Percentiles rank a stretch among this genome's conserved stretches.
phyloP scores from a whole-genome alignment of 805 yeast species.

The Nadsonia fulvescens region DNA sequence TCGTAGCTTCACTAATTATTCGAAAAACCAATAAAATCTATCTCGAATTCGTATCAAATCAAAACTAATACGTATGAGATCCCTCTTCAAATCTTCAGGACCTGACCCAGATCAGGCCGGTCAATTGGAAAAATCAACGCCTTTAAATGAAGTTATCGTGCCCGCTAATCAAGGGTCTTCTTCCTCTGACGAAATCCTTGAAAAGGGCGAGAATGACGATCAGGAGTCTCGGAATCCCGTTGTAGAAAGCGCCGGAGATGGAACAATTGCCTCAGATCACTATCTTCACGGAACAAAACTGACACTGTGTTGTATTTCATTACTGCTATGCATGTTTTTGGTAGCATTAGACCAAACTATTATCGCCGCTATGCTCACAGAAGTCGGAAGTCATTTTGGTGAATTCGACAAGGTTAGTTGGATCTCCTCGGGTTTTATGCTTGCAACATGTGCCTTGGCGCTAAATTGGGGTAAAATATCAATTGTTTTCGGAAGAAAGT shows the following conservation, averaged over 20 bases:
- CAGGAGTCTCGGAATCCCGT: no score
- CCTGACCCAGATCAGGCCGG: no score
- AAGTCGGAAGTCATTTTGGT: slow-evolving; percentile 26
- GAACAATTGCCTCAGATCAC: slow-evolving; percentile 11
- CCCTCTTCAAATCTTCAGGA: no score
- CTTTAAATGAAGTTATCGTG: no score
- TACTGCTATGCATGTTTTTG: slow-evolving; percentile 10
- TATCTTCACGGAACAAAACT: slow-evolving; percentile 11
- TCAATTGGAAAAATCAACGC: no score
- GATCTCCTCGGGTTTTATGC: slow-evolving; percentile 36
- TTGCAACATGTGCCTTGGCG: slow-evolving; percentile 43
- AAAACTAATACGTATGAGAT: no score
- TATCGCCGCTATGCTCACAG: slow-evolving; percentile 32
- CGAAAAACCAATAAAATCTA: no score
- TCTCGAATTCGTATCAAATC: no score
- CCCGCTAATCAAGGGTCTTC: no score
- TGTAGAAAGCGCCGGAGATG: slow-evolving; percentile 12
- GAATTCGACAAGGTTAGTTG: slow-evolving; percentile 23
- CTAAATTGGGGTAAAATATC: slow-evolving; percentile 49
- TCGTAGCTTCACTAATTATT: no score
- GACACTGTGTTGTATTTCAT: slow-evolving; percentile 8
- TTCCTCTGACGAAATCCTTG: no score
- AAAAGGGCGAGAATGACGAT: no score
- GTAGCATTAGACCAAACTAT: slow-evolving; percentile 34
- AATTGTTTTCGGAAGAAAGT: slow-evolving; percentile 26